phyloP scores from a whole-genome alignment of 140 eudicot species.

The Anethum foeniculum region DNA sequence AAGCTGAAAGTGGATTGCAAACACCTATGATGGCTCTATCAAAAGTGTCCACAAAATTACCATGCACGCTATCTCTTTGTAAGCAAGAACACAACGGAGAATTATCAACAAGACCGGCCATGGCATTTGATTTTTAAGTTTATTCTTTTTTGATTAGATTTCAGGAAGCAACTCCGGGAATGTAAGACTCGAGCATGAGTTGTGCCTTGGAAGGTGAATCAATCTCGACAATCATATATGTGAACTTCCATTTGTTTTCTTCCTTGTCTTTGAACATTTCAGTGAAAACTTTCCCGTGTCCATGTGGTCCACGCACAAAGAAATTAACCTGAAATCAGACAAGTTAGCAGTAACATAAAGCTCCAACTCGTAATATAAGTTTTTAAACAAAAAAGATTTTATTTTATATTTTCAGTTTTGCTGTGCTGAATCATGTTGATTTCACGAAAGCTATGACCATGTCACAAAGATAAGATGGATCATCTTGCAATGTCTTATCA shows the following conservation, averaged over 20 bases:
- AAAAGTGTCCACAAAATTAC: neutral
- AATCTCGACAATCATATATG: slow-evolving; percentile 73
- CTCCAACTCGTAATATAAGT: neutral
- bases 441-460: neutral
- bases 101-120: neutral
- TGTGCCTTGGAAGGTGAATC: slow-evolving; percentile 49
- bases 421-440: neutral
- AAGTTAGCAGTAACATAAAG: neutral
- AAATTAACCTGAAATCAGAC: slow-evolving; percentile 48
- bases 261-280: slow-evolving; percentile 85
- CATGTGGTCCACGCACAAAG: slow-evolving; percentile 84
- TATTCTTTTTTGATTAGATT: neutral
- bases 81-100: neutral
- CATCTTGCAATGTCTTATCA: neutral
- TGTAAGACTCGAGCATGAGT: slow-evolving; percentile 62
- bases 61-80: neutral
- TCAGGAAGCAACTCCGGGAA: slow-evolving; percentile 42
- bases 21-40: neutral
- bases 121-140: neutral
- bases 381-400: neutral
- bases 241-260: slow-evolving; percentile 87
- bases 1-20: neutral
- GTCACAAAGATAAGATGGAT: neutral
- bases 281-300: slow-evolving; percentile 62
- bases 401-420: neutral